Conservation (phyloP, 768 basidiomycete genomes). For the Calocybe gangraenosa region DNA sequence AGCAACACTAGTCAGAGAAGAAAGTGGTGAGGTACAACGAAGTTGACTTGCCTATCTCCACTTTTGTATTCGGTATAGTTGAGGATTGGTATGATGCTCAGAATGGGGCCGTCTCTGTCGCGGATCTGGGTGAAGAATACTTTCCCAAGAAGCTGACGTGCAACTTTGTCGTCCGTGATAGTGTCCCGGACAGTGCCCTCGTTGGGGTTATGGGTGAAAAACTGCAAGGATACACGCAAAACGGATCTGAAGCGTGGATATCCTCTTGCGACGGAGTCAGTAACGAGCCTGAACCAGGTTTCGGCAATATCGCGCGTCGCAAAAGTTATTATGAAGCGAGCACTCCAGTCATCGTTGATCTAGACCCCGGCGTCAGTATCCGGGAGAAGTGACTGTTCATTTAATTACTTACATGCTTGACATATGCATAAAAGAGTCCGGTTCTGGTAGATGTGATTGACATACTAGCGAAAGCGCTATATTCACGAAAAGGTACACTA, state of each 20-base stretch:
- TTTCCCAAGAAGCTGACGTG: constrained; percentile 5
- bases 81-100: constrained; percentile 8
- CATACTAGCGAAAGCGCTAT: not conserved
- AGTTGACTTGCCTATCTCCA: constrained; percentile 6
- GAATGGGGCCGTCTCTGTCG: constrained; percentile 11
- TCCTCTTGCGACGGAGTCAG: constrained; percentile 10
- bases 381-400: not conserved
- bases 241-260: constrained; percentile 10
- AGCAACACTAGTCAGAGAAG: not conserved
- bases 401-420: constrained; percentile 15
- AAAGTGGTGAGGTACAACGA: not conserved
- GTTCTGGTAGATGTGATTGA: not conserved
- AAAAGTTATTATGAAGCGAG: constrained; percentile 21
- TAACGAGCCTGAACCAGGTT: constrained; percentile 22
- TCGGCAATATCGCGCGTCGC: constrained; percentile 19
- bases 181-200: constrained; percentile 6
- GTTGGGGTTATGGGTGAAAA: constrained; percentile 14
- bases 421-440: constrained; percentile 17
- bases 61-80: constrained; percentile 5
- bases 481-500: no score
- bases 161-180: constrained; percentile 5
- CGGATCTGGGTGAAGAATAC: constrained; percentile 17
- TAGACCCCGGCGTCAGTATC: not conserved
- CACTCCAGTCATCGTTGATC: constrained; percentile 12
- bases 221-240: constrained; percentile 13